Base-by-base conservation (phyloP, 2,329 filamentous ascomycete species). In the Graphiopsis chlorocephala region DNA sequence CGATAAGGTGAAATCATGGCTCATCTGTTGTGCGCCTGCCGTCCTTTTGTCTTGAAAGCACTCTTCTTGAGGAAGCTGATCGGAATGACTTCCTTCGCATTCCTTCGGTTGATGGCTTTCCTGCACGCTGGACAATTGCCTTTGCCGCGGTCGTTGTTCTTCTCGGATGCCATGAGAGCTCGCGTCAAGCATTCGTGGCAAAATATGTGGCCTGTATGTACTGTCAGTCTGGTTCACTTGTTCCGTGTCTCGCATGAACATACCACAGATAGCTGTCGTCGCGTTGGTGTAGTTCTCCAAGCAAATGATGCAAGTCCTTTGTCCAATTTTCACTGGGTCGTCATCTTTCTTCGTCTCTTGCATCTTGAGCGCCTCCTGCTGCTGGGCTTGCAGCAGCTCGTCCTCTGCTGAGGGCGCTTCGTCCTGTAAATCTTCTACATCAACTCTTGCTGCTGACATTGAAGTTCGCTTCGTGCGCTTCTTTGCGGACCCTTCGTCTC, bases 181-280 rank as follows among this genome's bases (percentile, higher is more conserved):
- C 87, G 84, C 59, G 84, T 81, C 48, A 89, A 82, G 69, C 86
- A 89, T 38, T 83, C 83, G 69, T 88, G 86, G 72, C 86, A 89
- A 74, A 88, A 88, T 26, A 88, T 78, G 71, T 89, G 86, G 0
- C 86, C 85, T 87, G 64, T 11, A 29, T 11, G 20, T 12, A 38
- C 69, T 29, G 64, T 64, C 53, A 68, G 56, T 58, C 23, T 15
- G 14, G 29, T 10, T 38, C 12, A 8, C 5, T 20, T 14, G 8
- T 28, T n/a, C 31, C 26, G 15, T 12, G 50, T 31, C 15, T 29
- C 10, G 25, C 15, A 20, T 31, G 1, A 47, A 78, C 82, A 63
- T 78, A 87, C 85, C 86, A 71, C 86, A 89, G 25, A 81, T 75
- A 2, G 86, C 88, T 3, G 81, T 84, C 2, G 86, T 88, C 11